These are phyloP conservation scores for Lodderomyces pseudojiufengensis DNA, from an alignment of 1,139 yeast species.

Conservation along the genomic window DNA sequence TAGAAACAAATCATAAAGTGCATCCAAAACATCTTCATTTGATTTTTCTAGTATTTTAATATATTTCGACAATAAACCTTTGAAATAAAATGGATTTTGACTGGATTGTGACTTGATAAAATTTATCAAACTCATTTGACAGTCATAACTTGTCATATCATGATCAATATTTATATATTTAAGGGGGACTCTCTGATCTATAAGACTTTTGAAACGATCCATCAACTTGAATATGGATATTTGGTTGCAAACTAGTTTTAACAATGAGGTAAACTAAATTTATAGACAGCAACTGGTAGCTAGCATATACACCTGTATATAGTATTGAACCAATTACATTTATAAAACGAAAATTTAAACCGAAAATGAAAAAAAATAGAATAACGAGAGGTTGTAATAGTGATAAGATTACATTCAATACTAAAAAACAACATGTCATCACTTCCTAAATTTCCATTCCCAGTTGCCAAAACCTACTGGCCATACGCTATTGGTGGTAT, in stretches of 20 bases:
- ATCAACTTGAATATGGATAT: constrained; percentile 2
- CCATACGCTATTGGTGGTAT: constrained; percentile 52
- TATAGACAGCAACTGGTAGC: no score
- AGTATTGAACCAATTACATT: constrained; percentile 12
- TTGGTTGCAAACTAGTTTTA: neutral
- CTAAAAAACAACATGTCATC: constrained; percentile 14
- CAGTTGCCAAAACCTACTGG: constrained; percentile 47
- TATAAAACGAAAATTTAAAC: neutral
- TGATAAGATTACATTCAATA: no score
- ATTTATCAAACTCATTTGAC: constrained; percentile 9
- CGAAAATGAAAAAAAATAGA: constrained; percentile 4
- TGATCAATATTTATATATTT: constrained; percentile 7
- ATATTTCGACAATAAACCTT: constrained; percentile 39
- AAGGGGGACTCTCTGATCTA: constrained; percentile 14
- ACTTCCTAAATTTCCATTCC: constrained; percentile 39
- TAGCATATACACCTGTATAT: constrained; percentile 15
- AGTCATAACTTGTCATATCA: constrained; percentile 7
- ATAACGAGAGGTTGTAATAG: no score
- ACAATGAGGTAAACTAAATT: no score
- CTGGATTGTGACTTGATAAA: constrained; percentile 18
- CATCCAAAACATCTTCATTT: constrained; percentile 32
- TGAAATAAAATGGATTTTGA: constrained; percentile 49
- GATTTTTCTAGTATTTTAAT: constrained; percentile 32
- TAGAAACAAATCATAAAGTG: constrained; percentile 51
- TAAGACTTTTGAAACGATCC: constrained; percentile 9